Evolutionary conservation across 176 grass and related monocot genomes (phyloP).

Genomic region (Aegilops longissima): DNA sequence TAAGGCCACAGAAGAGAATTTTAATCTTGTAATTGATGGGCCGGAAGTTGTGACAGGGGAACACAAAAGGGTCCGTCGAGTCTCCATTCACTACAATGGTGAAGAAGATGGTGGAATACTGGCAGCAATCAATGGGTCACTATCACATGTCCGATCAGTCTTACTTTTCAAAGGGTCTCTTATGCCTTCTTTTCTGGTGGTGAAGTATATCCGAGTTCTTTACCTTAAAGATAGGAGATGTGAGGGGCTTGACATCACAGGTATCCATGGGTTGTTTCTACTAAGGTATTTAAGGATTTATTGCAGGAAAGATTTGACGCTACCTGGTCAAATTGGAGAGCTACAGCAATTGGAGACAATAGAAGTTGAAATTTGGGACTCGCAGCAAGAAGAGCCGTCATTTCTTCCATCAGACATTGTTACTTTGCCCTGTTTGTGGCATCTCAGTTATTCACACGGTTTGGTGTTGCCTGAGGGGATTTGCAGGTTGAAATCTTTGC

Average conservation of each 20-base stretch:
- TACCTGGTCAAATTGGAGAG: background rate
- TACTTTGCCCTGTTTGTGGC: background rate
- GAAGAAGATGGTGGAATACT: too few relatives aligned
- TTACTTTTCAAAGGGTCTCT: too few relatives aligned
- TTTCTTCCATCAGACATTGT: background rate
- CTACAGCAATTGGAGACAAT: background rate
- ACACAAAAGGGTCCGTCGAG: too few relatives aligned
- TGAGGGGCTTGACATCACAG: background rate
- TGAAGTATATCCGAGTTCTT: background rate
- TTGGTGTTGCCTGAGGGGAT: background rate
- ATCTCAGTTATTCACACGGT: background rate
- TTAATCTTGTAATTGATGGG: too few relatives aligned
- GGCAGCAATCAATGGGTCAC: too few relatives aligned
- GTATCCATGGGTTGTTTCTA: background rate
- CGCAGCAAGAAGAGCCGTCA: too few relatives aligned
- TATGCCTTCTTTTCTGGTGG: background rate
- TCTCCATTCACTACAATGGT: too few relatives aligned
- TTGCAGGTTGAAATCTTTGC: background rate
- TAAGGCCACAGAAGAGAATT: too few relatives aligned
- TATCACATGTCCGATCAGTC: too few relatives aligned
- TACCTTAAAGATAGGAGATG: background rate
- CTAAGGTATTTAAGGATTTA: background rate
- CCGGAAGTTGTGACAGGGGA: too few relatives aligned
- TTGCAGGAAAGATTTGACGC: background rate
- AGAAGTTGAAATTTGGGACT: background rate